Conservation (phyloP, 2,329 filamentous ascomycete genomes). For the Fusarium guadeloupense region DNA sequence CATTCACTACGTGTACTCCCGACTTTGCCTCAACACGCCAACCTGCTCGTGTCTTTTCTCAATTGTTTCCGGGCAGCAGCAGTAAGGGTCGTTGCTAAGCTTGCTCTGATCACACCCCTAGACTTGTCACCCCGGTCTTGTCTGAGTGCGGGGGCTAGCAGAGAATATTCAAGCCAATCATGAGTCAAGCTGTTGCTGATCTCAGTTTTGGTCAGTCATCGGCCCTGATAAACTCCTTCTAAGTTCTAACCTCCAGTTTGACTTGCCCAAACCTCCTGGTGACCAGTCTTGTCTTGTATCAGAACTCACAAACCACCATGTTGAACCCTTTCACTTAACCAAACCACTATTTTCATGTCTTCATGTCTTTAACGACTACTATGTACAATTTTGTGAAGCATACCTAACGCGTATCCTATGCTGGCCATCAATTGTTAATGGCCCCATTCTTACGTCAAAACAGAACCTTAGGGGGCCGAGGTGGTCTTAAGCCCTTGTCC, state of each 20-base stretch:
- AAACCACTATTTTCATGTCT: background rate
- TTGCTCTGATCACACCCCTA: conserved; percentile 1
- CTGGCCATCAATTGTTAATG: background rate
- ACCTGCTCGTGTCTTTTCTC: background rate
- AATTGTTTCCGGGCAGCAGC: background rate
- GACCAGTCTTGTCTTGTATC: too few species aligned
- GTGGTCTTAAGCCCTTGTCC: background rate
- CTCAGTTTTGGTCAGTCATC: conserved; percentile 51
- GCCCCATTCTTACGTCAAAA: conserved; percentile 25
- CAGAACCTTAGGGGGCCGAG: background rate
- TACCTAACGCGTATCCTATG: background rate
- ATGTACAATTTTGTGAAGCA: background rate
- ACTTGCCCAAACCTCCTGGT: background rate
- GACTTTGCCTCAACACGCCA: background rate
- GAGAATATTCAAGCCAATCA: background rate
- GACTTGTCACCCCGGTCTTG: background rate
- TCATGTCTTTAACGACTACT: background rate
- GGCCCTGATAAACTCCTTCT: conserved; percentile 21
- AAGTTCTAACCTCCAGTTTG: background rate
- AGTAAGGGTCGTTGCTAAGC: background rate
- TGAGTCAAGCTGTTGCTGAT: conserved; percentile 31
- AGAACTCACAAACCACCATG: background rate
- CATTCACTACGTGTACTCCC: background rate
- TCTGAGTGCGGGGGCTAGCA: conserved; percentile 25
- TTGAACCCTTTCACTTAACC: background rate